phyloP scores from a whole-genome alignment of 148 eudicot species.

The Chenopodium berlandieri region DNA sequence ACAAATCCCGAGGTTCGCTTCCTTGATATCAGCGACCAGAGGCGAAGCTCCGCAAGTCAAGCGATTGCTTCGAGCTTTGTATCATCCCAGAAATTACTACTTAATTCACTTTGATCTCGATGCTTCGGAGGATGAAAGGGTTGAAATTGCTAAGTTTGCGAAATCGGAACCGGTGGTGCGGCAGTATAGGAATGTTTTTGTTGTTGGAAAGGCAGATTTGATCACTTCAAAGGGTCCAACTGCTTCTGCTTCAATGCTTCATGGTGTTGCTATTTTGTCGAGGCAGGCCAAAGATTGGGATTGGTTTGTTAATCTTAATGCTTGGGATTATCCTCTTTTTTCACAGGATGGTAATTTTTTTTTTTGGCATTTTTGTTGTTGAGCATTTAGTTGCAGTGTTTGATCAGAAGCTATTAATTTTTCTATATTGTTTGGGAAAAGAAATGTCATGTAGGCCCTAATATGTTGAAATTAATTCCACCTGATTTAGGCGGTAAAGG shows the following conservation, averaged over 20 bases:
- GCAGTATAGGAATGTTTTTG: conserved; percentile 57
- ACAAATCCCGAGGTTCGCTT: conserved; percentile 62
- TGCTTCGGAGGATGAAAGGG: conserved; percentile 58
- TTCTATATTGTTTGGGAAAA: too few species aligned
- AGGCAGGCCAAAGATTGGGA: conserved; percentile 65
- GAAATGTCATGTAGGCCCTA: too few species aligned
- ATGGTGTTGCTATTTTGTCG: conserved; percentile 64
- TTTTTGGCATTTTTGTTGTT: too few species aligned
- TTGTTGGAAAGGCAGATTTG: conserved; percentile 70
- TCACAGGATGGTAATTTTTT: conserved; percentile 68
- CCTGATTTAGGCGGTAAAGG: too few species aligned
- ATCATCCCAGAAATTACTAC: conserved; percentile 82
- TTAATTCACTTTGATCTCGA: conserved; percentile 72
- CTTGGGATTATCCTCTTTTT: conserved; percentile 87
- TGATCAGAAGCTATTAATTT: too few species aligned
- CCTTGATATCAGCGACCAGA: conserved; percentile 57
- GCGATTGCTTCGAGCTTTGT: conserved; percentile 65
- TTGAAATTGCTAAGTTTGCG: conserved; percentile 56
- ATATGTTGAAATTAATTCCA: too few species aligned
- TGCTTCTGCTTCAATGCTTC: conserved; percentile 50
- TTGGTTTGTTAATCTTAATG: conserved; percentile 87
- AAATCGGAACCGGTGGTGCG: conserved; percentile 36
- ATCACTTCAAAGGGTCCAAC: conserved; percentile 80
- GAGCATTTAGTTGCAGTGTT: too few species aligned
- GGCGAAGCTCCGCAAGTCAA: conserved; percentile 49